Evolutionary conservation across 257 asterid genomes (phyloP).

Genomic region (Voacanga thouarsii): DNA sequence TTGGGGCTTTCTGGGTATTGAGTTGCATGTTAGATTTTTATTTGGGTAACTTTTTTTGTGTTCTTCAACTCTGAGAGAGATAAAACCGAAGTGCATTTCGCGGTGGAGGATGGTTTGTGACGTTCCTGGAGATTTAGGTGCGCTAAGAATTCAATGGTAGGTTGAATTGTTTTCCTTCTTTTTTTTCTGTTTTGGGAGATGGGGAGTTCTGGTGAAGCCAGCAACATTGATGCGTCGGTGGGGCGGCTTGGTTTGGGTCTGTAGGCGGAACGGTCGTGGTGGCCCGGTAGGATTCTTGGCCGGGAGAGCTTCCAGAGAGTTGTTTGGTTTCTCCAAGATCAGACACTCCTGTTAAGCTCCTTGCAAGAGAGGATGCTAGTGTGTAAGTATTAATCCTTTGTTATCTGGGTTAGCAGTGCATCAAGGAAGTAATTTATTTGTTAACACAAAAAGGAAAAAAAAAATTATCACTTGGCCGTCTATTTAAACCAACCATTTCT

Average conservation of each 20-base stretch:
- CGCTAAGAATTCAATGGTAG: constrained; percentile 26
- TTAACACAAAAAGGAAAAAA: too few relatives aligned
- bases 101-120: constrained; percentile 19
- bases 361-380: constrained; percentile 84
- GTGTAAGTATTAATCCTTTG: constrained; percentile 60
- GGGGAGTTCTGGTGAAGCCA: constrained; percentile 54
- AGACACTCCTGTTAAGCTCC: constrained; percentile 90
- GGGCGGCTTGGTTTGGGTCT: constrained; percentile 95
- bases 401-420: not conserved
- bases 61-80: too few relatives aligned
- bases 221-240: constrained; percentile 51
- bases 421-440: too few relatives aligned
- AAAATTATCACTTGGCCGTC: too few relatives aligned
- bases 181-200: constrained; percentile 34
- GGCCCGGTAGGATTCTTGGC: constrained; percentile 88
- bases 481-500: not conserved
- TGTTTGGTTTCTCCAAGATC: constrained; percentile 53
- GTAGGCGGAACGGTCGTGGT: constrained; percentile 87
- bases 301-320: constrained; percentile 66
- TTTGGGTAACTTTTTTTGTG: too few relatives aligned
- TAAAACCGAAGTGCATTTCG: too few relatives aligned
- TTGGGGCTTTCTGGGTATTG: too few relatives aligned
- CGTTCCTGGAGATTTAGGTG: constrained; percentile 17
- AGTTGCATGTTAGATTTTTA: too few relatives aligned
- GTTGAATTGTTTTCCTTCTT: constrained; percentile 22